Evolutionary conservation across 192 early-diverging fungal genomes (phyloP).

Genomic region (Coemansia sp.): DNA sequence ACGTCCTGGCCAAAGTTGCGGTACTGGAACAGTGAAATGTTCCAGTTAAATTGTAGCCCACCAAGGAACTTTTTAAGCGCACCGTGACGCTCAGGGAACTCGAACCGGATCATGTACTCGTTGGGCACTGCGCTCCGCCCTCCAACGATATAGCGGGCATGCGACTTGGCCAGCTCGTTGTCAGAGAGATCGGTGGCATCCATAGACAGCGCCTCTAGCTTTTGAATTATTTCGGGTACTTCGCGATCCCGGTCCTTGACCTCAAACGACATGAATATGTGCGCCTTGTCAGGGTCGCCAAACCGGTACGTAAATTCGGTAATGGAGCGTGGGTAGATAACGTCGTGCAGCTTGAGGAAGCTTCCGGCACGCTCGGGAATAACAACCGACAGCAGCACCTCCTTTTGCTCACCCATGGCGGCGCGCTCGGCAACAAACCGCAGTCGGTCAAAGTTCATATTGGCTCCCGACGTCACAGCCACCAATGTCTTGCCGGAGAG

Average conservation of each 20-base stretch:
- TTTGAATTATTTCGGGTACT: slow-evolving; percentile 67
- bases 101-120: slow-evolving; percentile 92
- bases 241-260: slow-evolving; percentile 74
- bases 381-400: slow-evolving; percentile 89
- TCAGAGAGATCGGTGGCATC: slow-evolving; percentile 80
- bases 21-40: slow-evolving; percentile 95
- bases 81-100: slow-evolving; percentile 96
- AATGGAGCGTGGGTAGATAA: slow-evolving; percentile 81
- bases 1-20: slow-evolving; percentile 96
- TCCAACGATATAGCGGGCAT: slow-evolving; percentile 92
- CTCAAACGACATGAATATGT: slow-evolving; percentile 89
- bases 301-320: slow-evolving; percentile 92
- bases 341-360: slow-evolving; percentile 78
- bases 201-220: slow-evolving; percentile 67
- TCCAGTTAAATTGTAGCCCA: slow-evolving; percentile 68
- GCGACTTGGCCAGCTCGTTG: slow-evolving; percentile 96
- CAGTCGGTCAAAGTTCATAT: slow-evolving; percentile 99
- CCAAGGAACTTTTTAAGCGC: slow-evolving; percentile 86
- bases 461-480: slow-evolving; percentile 88
- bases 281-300: slow-evolving; percentile 72
- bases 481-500: slow-evolving; percentile 65
- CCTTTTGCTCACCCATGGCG: slow-evolving; percentile 87
- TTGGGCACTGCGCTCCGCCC: slow-evolving; percentile 77
- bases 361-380: slow-evolving; percentile 92
- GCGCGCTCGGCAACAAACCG: slow-evolving; percentile 97